Evolutionary conservation across 2,329 filamentous ascomycete species (phyloP).

Genomic region (Ambrosiella xylebori): DNA sequence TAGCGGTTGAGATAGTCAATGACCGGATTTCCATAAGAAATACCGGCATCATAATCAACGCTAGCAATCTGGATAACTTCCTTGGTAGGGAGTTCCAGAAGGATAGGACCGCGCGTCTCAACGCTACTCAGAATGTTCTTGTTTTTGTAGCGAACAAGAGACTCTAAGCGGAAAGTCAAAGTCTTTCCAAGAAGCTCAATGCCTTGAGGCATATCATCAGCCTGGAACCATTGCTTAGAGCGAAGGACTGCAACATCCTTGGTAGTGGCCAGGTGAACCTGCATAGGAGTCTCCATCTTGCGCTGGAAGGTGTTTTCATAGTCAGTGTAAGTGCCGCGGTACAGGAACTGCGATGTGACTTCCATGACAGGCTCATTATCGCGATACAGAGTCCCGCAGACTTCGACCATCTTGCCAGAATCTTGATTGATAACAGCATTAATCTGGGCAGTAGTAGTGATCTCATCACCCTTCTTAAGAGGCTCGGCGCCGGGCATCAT

Average conservation of each 20-base stretch:
- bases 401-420: constrained; percentile 98
- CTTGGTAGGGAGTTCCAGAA: constrained; percentile 89
- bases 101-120: constrained; percentile 78
- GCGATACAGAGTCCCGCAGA: constrained; percentile 89
- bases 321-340: constrained; percentile 81
- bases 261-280: constrained; percentile 69
- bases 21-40: constrained; percentile 89
- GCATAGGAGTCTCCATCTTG: constrained; percentile 88
- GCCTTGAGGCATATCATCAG: constrained; percentile 52
- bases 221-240: constrained; percentile 94
- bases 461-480: constrained; percentile 83
- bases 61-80: constrained; percentile 95
- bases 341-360: constrained; percentile 94
- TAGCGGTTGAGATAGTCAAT: constrained; percentile 89
- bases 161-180: constrained; percentile 88
- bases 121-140: constrained; percentile 80
- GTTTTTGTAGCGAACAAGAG: constrained; percentile 85
- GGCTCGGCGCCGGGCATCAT: constrained; percentile 95
- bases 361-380: constrained; percentile 84
- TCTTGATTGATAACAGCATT: constrained; percentile 98
- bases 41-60: constrained; percentile 83
- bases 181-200: constrained; percentile 85
- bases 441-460: constrained; percentile 86
- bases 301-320: constrained; percentile 98
- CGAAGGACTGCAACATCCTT: constrained; percentile 88